Evolutionary conservation across 352 stramenopile species (phyloP), one percentile per base, ranked within the genome.

Genomic region (Phytophthora nicotianae): DNA sequence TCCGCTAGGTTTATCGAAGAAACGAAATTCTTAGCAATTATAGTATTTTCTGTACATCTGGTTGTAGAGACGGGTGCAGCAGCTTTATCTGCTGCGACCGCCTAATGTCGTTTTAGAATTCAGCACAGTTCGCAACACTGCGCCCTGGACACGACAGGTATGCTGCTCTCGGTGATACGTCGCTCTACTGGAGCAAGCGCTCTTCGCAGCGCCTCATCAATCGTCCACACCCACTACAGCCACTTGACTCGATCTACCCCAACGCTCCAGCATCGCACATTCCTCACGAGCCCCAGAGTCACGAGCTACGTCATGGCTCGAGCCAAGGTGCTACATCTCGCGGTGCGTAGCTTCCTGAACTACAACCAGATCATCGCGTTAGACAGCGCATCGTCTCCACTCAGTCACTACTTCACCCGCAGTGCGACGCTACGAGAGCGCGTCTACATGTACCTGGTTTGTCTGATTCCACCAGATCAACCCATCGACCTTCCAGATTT

Each of bases 391-490:
- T 46, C 66, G 13, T 71, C 68, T 4, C 59, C 65, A 13, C 58
- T 79, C 35, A 72, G 51, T 46, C 49, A 49, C 13, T 58, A 68
- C 56, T 81, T 83, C 42, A 49, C 57, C 2, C 58, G 53, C 23
- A 61, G 46, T 26, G 40, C 64, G 14, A 71, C 49, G 17, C 54
- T 72, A 37, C 58, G 74, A 29, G 71, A 83, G 54, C 71, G 74
- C 24, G 68, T 72, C 43, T 79, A 68, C 60, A 83, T 83, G 75
- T 81, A 73, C 38, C 60, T 78, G 27, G 62, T 79, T n/a, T 72
- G 65, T 37, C 72, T 75, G 14, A 58, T 81, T 26, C 69, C 68
- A 8, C 69, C 75, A 0, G 75, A 84, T 16, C 72, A 75, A 32
- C 65, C 75, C 11, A 66, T 84, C 49, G 58, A 84, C 55, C 55